Evolutionary conservation across 2,329 filamentous ascomycete species (phyloP), one percentile per base, ranked within the genome.

Genomic region (Claviceps sp.): DNA sequence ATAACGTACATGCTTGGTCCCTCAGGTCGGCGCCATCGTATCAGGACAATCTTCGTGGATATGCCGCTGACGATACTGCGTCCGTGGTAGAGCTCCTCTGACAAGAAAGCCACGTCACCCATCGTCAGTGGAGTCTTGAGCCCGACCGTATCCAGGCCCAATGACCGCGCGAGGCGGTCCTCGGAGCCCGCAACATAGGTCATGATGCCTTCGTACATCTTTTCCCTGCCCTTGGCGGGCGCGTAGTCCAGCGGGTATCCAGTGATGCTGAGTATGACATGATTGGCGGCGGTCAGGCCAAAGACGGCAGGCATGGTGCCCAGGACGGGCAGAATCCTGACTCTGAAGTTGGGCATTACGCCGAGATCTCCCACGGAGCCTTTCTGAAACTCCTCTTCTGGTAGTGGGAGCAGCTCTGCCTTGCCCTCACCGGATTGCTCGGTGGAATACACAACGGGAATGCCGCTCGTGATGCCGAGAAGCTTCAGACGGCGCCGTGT

Each of bases 281-380:
- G 89, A 67, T 97, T 98, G 4, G 93, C 93, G 8, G 87, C 81
- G 0, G 85, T 87, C 52, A 96, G 86, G 8, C 93, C 93, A 65
- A 98, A 98, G 1, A 97, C 84, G 2, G 93, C 91, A 0, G 93
- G 93, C 90, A 98, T 96, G 0, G 93, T 98, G 1, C 93, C 93
- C 3, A 98, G 72, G 0, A 98, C 93, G 0, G 93, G 93, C 8
- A 98, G 70, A 53, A 98, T 98, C n/a, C 93, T 79, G 9, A 95
- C 88, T 24, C 93, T 79, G 67, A 98, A 98, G 64, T 95, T 90
- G 1, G 90, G 87, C 49, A 98, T 77, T 0, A 94, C 87, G 44
- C 89, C 87, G 0, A 97, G 75, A 58, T 96, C 90, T 26, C 85
- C 84, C 0, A 97, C 89, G 18, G 82, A 75, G 18, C 93, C 93